These are phyloP conservation scores for Boletus sensibilis DNA, from an alignment of 768 basidiomycete species.

Conservation along the genomic window DNA sequence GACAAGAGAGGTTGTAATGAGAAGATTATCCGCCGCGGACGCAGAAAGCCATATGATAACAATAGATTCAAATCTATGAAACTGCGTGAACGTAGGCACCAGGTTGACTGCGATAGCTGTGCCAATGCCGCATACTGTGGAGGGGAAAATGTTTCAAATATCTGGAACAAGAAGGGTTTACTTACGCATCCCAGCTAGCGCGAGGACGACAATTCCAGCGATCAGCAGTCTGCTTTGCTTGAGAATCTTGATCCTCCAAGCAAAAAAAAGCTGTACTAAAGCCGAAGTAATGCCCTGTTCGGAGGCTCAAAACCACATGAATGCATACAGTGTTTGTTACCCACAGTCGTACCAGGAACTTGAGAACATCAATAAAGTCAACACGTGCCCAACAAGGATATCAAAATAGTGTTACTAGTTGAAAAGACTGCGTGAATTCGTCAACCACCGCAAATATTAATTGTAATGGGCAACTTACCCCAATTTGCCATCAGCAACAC, in stretches of 20 bases:
- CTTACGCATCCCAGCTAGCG: conserved; percentile 22
- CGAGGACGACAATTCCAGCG: conserved; percentile 10
- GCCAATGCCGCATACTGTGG: conserved; percentile 32
- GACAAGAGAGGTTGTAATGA: conserved; percentile 46
- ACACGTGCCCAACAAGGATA: neutral
- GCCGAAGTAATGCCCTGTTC: conserved; percentile 28
- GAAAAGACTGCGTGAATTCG: conserved; percentile 26
- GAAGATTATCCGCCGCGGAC: conserved; percentile 44
- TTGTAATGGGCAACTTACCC: conserved; percentile 11
- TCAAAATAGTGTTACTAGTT: conserved; percentile 16
- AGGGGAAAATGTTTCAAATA: conserved; percentile 1
- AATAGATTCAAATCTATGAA: conserved; percentile 32
- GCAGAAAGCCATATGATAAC: conserved; percentile 45
- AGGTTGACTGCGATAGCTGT: conserved; percentile 30
- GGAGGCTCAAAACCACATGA: neutral
- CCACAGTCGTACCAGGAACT: conserved; percentile 27
- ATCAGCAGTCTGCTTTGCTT: conserved; percentile 12
- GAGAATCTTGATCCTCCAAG: conserved; percentile 27
- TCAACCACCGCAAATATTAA: neutral
- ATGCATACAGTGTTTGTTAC: neutral
- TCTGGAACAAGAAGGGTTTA: neutral
- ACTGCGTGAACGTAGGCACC: conserved; percentile 27
- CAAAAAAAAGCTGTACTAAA: conserved; percentile 30
- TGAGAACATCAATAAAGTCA: neutral
- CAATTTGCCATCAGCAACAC: conserved; percentile 20